phyloP scores from a whole-genome alignment of 169 alveolate species.

The Plasmodium berghei region DNA sequence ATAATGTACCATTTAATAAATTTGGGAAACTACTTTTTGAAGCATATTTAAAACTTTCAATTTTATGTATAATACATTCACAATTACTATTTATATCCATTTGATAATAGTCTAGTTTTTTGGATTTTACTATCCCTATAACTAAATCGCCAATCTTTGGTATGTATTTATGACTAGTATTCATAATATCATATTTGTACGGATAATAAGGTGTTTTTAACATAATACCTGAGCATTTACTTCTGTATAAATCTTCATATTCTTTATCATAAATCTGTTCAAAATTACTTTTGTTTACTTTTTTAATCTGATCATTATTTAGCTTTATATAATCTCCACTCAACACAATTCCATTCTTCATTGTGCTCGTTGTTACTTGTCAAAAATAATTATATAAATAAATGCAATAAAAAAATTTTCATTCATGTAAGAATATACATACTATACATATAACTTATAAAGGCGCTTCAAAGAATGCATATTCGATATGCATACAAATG shows the following conservation, averaged over 20 bases:
- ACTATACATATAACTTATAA: too few relatives aligned
- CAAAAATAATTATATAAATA: neutral
- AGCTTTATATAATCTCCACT: conserved; percentile 46
- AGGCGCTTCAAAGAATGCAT: too few relatives aligned
- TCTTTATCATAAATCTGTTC: conserved; percentile 41
- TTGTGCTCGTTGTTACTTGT: neutral
- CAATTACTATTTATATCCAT: conserved; percentile 80
- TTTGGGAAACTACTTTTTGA: conserved; percentile 83
- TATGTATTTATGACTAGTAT: conserved; percentile 75
- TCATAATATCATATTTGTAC: conserved; percentile 56
- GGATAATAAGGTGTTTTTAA: conserved; percentile 71
- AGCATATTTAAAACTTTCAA: conserved; percentile 84
- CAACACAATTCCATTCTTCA: conserved; percentile 50
- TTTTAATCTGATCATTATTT: conserved; percentile 23
- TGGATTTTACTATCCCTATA: conserved; percentile 81
- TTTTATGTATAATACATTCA: conserved; percentile 79
- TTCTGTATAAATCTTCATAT: conserved; percentile 37
- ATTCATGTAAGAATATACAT: neutral
- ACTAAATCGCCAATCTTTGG: conserved; percentile 86
- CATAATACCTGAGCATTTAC: conserved; percentile 67
- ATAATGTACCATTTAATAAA: conserved; percentile 76
- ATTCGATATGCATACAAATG: too few relatives aligned
- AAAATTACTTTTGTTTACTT: conserved; percentile 42
- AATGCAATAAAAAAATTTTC: neutral
- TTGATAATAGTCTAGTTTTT: conserved; percentile 81